Evolutionary conservation across 768 basidiomycete species (phyloP), one percentile per base, ranked within the genome.

Genomic region (Paxillus rubicundulus): DNA sequence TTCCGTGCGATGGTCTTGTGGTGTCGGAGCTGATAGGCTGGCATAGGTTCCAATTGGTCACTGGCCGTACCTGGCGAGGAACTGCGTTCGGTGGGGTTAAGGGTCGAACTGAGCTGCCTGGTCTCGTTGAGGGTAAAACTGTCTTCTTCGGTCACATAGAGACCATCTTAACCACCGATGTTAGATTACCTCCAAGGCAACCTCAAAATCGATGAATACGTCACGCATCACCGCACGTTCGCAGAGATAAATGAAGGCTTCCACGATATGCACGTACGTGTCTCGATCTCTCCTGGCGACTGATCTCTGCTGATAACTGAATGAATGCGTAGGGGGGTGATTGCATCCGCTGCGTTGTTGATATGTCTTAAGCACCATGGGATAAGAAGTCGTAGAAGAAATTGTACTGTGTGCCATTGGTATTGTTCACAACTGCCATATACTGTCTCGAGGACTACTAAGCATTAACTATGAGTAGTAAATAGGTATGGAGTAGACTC

Each of bases 31-130:
- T 53, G 9, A 64, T 14, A 38, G 32, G 13, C 21, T 9, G 54
- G 20, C 28, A 14, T 24, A 80, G 77, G 51, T 82, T 82, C 76
- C 82, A 83, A 58, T 63, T 84, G 52, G 82, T 94, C 27, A 93
- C 93, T 53, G 93, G 92, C 44, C 85, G 94, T 46, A 87, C 84
- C 42, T 98, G 97, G 97, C 87, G 92, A 63, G 97, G 97, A 40
- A 77, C 82, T 33, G 97, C 97, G 2, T 99, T 98, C 64, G 97
- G 97, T 50, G 97, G 97, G 47, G 95, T 99, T 59, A 98, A 98
- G 76, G 97, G 96, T 33, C 84, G 97, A 52, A 93, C 95, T 16
- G 96, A 98, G 72, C 76, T 98, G 38, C 95, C 95, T 40, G 91
- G 90, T 20, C 84, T 98, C 32, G 94, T 98, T 8, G 85, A 95